Evolutionary conservation across 176 grass and related monocot species (phyloP).

Genomic region (Zoysia pacifica): DNA sequence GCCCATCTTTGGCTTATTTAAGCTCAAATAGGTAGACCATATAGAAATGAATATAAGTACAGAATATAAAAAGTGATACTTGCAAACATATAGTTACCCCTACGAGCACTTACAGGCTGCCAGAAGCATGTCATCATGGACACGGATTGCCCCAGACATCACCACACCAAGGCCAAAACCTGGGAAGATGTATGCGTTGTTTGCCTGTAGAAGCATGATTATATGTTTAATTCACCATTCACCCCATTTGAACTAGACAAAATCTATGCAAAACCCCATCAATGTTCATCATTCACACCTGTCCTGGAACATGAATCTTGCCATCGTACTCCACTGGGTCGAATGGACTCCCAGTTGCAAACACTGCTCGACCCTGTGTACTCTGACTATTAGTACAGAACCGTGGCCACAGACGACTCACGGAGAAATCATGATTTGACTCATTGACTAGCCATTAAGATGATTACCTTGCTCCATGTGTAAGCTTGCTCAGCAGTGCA

Average conservation of each 20-base stretch:
- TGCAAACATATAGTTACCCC: neutral
- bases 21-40: slow-evolving; percentile 11
- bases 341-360: slow-evolving; percentile 93
- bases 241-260: neutral
- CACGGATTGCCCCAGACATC: slow-evolving; percentile 79
- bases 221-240: slow-evolving; percentile 1
- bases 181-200: slow-evolving; percentile 87
- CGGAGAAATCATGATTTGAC: neutral
- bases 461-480: slow-evolving; percentile 91
- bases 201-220: slow-evolving; percentile 47
- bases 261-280: slow-evolving; percentile 23
- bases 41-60: neutral
- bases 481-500: slow-evolving; percentile 97
- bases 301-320: slow-evolving; percentile 76
- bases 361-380: slow-evolving; percentile 85
- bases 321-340: slow-evolving; percentile 87
- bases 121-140: slow-evolving; percentile 93
- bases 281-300: slow-evolving; percentile 50
- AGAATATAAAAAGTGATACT: neutral
- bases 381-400: slow-evolving; percentile 25
- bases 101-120: slow-evolving; percentile 66
- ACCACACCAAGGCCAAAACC: slow-evolving; percentile 92
- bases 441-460: slow-evolving; percentile 1
- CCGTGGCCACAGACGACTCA: neutral
- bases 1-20: neutral